Evolutionary conservation across 768 basidiomycete genomes (phyloP).

Genomic region (Suillus occidentalis): DNA sequence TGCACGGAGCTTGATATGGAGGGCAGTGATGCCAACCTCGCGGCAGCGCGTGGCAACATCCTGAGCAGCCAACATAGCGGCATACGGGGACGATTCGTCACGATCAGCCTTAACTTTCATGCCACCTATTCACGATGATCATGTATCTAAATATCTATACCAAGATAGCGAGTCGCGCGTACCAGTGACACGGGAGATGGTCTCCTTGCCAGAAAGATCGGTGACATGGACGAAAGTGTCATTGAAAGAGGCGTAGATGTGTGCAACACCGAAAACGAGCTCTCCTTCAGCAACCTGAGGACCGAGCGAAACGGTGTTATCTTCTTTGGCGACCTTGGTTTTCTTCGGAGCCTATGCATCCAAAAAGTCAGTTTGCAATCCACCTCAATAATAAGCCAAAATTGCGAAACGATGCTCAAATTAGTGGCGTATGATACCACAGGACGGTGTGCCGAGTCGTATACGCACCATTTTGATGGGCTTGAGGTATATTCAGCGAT

Average conservation of each 20-base stretch:
- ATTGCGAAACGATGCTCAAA: constrained; percentile 9
- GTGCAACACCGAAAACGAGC: constrained; percentile 96
- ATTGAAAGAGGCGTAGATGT: constrained; percentile 99
- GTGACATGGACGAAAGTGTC: constrained; percentile 99
- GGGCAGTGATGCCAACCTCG: constrained; percentile 97
- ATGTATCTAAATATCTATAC: background rate
- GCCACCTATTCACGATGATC: constrained; percentile 55
- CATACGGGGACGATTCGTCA: constrained; percentile 97
- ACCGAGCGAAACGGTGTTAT: constrained; percentile 86
- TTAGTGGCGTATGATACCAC: background rate
- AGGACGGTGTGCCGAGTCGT: background rate
- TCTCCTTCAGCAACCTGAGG: constrained; percentile 96
- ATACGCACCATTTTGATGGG: constrained; percentile 40
- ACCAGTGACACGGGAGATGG: constrained; percentile 98
- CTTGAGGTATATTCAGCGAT: constrained; percentile 27
- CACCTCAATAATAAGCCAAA: constrained; percentile 31
- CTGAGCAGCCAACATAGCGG: constrained; percentile 98
- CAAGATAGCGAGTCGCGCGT: constrained; percentile 24
- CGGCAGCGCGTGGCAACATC: constrained; percentile 95
- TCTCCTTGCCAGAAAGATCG: constrained; percentile 98
- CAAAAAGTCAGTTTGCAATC: constrained; percentile 50
- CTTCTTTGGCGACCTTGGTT: constrained; percentile 74
- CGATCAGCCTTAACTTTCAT: constrained; percentile 99
- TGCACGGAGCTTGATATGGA: constrained; percentile 98
- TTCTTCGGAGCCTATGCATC: constrained; percentile 84